Base-by-base conservation (phyloP, 148 eudicot genomes). In the Nyssa sinensis region DNA sequence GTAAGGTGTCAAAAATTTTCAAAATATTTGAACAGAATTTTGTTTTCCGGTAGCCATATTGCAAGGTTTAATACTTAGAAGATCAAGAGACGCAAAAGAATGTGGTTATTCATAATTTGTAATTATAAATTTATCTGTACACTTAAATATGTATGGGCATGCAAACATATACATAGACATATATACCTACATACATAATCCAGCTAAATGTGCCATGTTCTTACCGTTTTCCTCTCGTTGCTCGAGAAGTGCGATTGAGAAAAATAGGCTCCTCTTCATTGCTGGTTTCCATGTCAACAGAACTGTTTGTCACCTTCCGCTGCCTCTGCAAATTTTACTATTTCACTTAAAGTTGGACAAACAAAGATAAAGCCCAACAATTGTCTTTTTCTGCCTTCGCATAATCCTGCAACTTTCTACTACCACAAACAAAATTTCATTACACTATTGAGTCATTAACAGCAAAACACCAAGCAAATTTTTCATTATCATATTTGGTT, bases 151-250 rank as follows among this genome's bases (percentile, higher is more conserved):
- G n/a, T 16, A 14, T 17, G 0, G 13, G 5, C 21, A 14, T 51
- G 5, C 16, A 14, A 1, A 51, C 1, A 51, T 14, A 14, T 51
- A 51, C 16, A 51, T 51, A 51, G n/a, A 51, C 16, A 51, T 19
- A 51, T 5, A 49, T 3, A n/a, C 6, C 21, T 24, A 55, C 3
- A 19, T 2, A 14, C 58, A 4, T 51, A 51, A 51, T 3, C 1
- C 58, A 14, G 21, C 3, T 16, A 51, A 51, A 19, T 51, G 23
- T 16, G 23, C 44, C 9, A 9, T 3, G 44, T 37, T 37, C 72
- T 31, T 78, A 93, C 98, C 98, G 82, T 83, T 89, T 93, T 66
- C 98, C 98, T 83, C 98, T 89, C 33, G 96, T 91, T 34, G 86
- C 86, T 68, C 98, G 87, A 71, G 93, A 83, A 70, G 86, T 31